Evolutionary conservation across 2,329 filamentous ascomycete species (phyloP), one percentile per base, ranked within the genome.

Genomic region (Aspergillus calidoustus): DNA sequence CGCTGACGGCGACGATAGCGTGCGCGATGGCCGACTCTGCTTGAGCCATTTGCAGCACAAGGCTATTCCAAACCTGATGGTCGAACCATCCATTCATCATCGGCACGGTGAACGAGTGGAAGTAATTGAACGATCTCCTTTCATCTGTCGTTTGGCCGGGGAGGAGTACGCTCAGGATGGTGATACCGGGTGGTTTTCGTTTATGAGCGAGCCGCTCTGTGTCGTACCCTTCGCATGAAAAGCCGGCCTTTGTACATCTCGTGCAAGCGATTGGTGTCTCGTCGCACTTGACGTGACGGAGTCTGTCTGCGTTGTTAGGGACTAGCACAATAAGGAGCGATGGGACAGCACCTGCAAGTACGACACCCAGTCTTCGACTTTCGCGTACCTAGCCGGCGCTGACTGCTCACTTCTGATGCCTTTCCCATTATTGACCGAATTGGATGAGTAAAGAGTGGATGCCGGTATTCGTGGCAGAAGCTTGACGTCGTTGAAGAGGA

Each of bases 51-150:
- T 49, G 47, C 22, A 49, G 47, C 11, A 49, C 47, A 22, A 49
- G 47, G 11, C 22, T 15, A 28, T 49, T 49, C 47, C 47, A 49
- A 9, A 49, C 15, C 19, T 22, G 22, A 28, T 49, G 47, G 22
- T 49, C 47, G 47, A 49, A 49, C 47, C 47, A 49, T n/a, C 47
- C 47, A 11, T 49, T 49, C 47, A 49, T 49, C 47, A 49, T 49
- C n/a, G 47, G 47, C 9, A 49, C 25, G 22, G 47, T 49, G 22
- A 49, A 49, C 3, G 47, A 49, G 47, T 49, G 47, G 23, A 49
- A 49, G 47, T 49, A 49, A 22, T 28, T 49, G 47, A 49, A 49
- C 11, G 25, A 49, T 13, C 47, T n/a, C 9, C 47, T n/a, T 22
- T 49, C 47, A 15, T 49, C 47, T 7, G 47, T n/a, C 25, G 47